Percentiles rank a stretch among this genome's conserved stretches.
phyloP scores from a whole-genome alignment of 1,139 yeast genomes.

The Hansenula sp. region DNA sequence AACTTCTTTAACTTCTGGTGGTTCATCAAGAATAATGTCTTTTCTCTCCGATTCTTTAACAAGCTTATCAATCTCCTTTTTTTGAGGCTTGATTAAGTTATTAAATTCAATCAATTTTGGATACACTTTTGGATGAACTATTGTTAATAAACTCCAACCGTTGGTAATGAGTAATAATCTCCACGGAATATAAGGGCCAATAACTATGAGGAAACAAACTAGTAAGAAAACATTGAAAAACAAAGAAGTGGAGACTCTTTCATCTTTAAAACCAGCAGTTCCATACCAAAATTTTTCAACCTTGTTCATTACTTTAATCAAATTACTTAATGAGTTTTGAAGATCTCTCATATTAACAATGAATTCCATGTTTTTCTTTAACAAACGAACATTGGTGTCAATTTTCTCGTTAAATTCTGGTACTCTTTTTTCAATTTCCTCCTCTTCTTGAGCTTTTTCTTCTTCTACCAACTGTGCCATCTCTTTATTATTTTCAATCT shows the following conservation, averaged over 20 bases:
- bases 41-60: conserved; percentile 35
- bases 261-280: conserved; percentile 71
- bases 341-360: conserved; percentile 37
- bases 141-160: conserved; percentile 49
- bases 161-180: conserved; percentile 47
- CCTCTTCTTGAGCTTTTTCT: conserved; percentile 17
- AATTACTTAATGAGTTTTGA: conserved; percentile 51
- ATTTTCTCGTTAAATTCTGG: conserved; percentile 17
- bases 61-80: conserved; percentile 20
- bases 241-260: conserved; percentile 54
- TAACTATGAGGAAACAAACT: conserved; percentile 38
- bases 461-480: conserved; percentile 11
- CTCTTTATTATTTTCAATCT: conserved; percentile 18
- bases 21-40: conserved; percentile 63
- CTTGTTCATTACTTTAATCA: conserved; percentile 47
- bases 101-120: conserved; percentile 28
- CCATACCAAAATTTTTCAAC: conserved; percentile 56
- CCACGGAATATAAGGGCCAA: conserved; percentile 71
- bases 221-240: conserved; percentile 42
- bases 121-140: conserved; percentile 54
- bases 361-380: conserved; percentile 30
- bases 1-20: conserved; percentile 55
- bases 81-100: conserved; percentile 16
- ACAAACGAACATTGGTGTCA: conserved; percentile 19
- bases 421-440: conserved; percentile 16